Conservation (phyloP, 2,329 filamentous ascomycete genomes). For the Alternaria solani region DNA sequence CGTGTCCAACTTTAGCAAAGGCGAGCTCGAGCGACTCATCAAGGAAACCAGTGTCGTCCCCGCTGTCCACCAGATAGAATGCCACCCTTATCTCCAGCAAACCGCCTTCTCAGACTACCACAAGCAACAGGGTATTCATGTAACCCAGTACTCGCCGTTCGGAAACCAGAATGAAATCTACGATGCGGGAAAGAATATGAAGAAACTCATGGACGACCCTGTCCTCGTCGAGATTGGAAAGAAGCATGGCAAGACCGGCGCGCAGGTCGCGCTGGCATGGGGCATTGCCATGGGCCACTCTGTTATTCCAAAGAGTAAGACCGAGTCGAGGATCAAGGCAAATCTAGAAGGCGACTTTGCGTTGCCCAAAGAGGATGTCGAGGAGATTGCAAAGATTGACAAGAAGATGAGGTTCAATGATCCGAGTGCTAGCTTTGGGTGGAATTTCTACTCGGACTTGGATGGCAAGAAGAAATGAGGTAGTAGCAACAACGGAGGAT, state of each 20-base stretch:
- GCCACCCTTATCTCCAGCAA: constrained; percentile 45
- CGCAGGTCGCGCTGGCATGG: constrained; percentile 89
- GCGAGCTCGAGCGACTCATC: constrained; percentile 62
- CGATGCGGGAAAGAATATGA: constrained; percentile 38
- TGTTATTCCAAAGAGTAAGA: constrained; percentile 48
- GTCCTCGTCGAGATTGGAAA: constrained; percentile 73
- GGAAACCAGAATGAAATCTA: constrained; percentile 48
- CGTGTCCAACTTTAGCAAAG: constrained; percentile 45
- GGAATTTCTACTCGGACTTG: constrained; percentile 66
- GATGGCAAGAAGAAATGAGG: constrained; percentile 57
- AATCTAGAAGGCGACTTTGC: constrained; percentile 69
- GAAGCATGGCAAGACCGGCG: constrained; percentile 72
- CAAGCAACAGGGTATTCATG: constrained; percentile 41
- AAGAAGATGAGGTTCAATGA: constrained; percentile 71
- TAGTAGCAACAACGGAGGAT: too few species aligned
- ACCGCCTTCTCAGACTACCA: constrained; percentile 36
- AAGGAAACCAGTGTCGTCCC: constrained; percentile 46
- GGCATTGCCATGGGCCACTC: constrained; percentile 69
- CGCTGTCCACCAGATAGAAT: constrained; percentile 44
- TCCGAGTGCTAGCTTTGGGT: constrained; percentile 63
- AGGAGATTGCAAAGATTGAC: constrained; percentile 66
- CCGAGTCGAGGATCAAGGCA: constrained; percentile 38
- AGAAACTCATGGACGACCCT: constrained; percentile 56
- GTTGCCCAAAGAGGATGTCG: constrained; percentile 74
- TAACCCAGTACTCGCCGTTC: constrained; percentile 47